Evolutionary conservation across 129 eudicot species (phyloP).

Genomic region (Apium graveolens): DNA sequence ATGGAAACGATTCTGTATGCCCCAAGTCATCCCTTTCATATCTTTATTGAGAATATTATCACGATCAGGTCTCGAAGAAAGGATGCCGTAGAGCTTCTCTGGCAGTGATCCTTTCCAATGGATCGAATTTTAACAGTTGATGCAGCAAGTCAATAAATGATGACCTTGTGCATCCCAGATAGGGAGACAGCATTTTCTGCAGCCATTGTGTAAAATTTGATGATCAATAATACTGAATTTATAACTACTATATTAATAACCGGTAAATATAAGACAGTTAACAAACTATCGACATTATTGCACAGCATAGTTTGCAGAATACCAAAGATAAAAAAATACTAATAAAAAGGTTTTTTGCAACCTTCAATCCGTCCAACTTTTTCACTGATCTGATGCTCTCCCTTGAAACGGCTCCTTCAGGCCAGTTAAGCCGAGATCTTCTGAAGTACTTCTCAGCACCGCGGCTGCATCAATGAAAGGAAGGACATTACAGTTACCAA

Average conservation of each 20-base stretch:
- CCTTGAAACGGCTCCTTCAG: slow-evolving; percentile 89
- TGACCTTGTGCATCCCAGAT: slow-evolving; percentile 34
- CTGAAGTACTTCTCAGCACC: slow-evolving; percentile 71
- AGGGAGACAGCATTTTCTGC: slow-evolving; percentile 60
- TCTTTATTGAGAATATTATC: neutral
- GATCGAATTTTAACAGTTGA: slow-evolving; percentile 63
- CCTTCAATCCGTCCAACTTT: slow-evolving; percentile 75
- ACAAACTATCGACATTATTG: neutral
- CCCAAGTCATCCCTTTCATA: neutral
- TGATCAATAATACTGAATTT: neutral
- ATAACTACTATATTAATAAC: neutral
- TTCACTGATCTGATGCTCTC: slow-evolving; percentile 85
- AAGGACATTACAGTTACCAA: neutral
- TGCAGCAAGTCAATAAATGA: slow-evolving; percentile 51
- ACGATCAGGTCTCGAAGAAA: slow-evolving; percentile 42
- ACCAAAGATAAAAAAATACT: neutral
- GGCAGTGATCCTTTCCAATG: slow-evolving; percentile 63
- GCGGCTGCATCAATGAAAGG: slow-evolving; percentile 24
- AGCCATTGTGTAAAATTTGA: neutral
- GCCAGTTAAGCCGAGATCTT: slow-evolving; percentile 73
- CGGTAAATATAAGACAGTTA: neutral
- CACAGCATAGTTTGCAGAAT: neutral
- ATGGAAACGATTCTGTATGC: neutral
- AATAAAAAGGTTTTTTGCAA: neutral
- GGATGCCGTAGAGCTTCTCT: slow-evolving; percentile 66